A percentile compares a stretch with the other conserved stretches of the same genome.
phyloP scores from a whole-genome alignment of 805 yeast species.

The Yarrowia osloensis region DNA sequence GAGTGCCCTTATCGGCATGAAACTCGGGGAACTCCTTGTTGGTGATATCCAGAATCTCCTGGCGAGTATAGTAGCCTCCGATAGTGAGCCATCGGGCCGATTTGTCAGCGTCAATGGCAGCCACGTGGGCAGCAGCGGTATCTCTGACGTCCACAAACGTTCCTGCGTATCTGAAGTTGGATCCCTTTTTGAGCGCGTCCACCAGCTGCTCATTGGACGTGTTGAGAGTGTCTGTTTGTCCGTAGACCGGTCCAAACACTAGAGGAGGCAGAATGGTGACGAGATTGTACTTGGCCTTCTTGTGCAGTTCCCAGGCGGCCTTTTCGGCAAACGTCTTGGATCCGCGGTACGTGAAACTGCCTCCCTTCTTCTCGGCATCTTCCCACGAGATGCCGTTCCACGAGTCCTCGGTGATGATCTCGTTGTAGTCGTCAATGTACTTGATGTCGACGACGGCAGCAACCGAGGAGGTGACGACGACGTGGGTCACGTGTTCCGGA shows the following conservation, averaged over 20 bases:
- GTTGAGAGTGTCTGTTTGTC: conserved; percentile 42
- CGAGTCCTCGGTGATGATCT: conserved; percentile 41
- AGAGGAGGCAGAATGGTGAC: conserved; percentile 41
- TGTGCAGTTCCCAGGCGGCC: conserved; percentile 57
- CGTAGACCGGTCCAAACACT: conserved; percentile 42
- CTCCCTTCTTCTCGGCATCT: conserved; percentile 29
- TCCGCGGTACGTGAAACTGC: conserved; percentile 39
- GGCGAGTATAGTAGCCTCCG: conserved; percentile 36
- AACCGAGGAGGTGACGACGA: conserved; percentile 52
- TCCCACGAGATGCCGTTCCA: conserved; percentile 46
- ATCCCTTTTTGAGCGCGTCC: neutral
- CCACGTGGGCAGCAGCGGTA: conserved; percentile 58
- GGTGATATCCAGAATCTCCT: conserved; percentile 34
- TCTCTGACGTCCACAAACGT: conserved; percentile 59
- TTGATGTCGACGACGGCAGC: conserved; percentile 48
- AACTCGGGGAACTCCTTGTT: conserved; percentile 20
- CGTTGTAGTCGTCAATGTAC: conserved; percentile 35
- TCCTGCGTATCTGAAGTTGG: neutral
- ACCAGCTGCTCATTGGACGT: conserved; percentile 40
- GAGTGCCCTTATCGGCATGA: neutral
- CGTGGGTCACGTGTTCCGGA: conserved; percentile 45
- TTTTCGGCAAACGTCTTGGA: conserved; percentile 59
- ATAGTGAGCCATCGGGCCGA: conserved; percentile 38
- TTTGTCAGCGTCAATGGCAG: conserved; percentile 46
- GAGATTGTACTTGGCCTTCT: conserved; percentile 37